Evolutionary conservation across 2,329 filamentous ascomycete species (phyloP), one percentile per base, ranked within the genome.

Genomic region (Aaosphaeria arxii): DNA sequence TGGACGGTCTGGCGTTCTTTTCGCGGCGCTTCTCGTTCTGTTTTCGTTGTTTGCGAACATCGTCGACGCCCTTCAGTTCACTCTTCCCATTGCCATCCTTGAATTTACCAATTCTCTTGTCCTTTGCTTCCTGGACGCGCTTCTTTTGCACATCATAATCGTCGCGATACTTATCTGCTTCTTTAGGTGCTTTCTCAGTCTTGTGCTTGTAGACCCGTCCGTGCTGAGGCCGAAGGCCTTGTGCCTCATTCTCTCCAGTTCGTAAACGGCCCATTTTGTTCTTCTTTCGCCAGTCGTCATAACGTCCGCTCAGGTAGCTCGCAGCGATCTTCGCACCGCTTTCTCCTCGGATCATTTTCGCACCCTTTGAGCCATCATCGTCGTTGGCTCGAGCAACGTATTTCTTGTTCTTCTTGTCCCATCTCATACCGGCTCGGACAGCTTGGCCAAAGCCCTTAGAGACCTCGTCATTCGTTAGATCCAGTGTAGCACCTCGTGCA

Each of bases 321-420:
- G 94, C 91, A 1, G 94, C 90, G 61, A 99, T 96, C 77, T 96
- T 97, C 76, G 92, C 89, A 46, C 94, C 94, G 63, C 84, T 89
- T 74, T 99, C 94, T 61, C 94, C 91, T 53, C 83, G 81, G 48
- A 96, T 86, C 75, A 96, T 86, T 64, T 85, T 86, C 9, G 67
- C 67, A 33, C 82, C 82, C 61, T 84, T 85, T 30, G 83, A 95
- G 36, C 94, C 94, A 73, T 99, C 95, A 59, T 95, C 89, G 73
- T 99, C 94, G 77, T 99, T 97, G 59, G 85, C 85, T 33, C 89
- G 84, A 9, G 89, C 79, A 33, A 99, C 92, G 74, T 97, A 99
- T 74, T 96, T 97, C 74, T 89, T 95, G 63, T 85, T 83, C 72
- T 96, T 95, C 77, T 95, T 92, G 76, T 99, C 94, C 94, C 94